Base-by-base conservation (phyloP, 1,284 basidiomycete genomes). In the Caloboletus firmus region DNA sequence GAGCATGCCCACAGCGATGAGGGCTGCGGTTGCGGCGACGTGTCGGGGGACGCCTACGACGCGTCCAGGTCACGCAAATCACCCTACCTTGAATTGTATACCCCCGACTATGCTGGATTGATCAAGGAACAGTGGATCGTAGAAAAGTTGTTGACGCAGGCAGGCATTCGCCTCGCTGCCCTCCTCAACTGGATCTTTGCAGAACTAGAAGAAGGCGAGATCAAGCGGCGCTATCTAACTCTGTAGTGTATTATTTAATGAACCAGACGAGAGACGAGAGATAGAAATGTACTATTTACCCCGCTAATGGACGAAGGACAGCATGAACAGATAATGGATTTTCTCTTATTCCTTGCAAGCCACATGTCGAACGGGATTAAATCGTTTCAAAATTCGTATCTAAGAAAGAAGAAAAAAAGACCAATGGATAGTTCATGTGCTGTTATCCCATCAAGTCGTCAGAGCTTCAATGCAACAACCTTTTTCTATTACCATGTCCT, bases 61-160 rank as follows among this genome's bases (percentile, higher is more conserved):
- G 57, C 32, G 45, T 62, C 17, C 30, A 41, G 9, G 44, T 32
- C 18, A 46, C 47, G 13, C 13, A 56, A 66, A 2, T 62, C 67
- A 37, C 65, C 72, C 0, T 78, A 83, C 55, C 78, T 91, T 32
- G 89, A 96, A 71, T 80, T 97, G n/a, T 89, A 95, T 70, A 93
- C 90, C 22, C 85, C 89, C 0, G 76, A 85, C 58, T 97, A 97
- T 64, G 74, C 87, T 1, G 92, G 89, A 2, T 73, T 73, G 24
- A 84, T 95, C 59, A 74, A 75, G 51, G 72, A 83, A 39, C 74
- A 81, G 55, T 87, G 87, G 80, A 73, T 93, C 37, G 64, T 97
- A 3, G 93, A 96, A 77, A 84, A 82, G 71, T 70, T 95, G 61
- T 73, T 97, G 45, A 88, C 91, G 0, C 87, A 87, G 76, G 93